Conservation (phyloP, 2,329 filamentous ascomycete species). For the Mariannaea sp. region DNA sequence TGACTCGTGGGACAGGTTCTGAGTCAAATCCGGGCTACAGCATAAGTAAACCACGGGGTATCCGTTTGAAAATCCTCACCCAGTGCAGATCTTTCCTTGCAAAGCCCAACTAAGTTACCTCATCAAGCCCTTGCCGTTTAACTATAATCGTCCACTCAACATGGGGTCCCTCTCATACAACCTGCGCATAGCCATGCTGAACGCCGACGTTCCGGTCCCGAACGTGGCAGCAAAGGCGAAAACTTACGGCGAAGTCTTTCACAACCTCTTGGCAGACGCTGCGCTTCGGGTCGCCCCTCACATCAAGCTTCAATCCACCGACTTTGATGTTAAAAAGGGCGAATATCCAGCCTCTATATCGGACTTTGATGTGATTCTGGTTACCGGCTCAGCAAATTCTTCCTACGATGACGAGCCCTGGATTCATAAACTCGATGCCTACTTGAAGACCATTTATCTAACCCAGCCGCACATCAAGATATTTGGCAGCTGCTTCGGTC, state of each 20-base stretch:
- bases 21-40: too few relatives aligned
- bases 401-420: slow-evolving; percentile 39
- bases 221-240: slow-evolving; percentile 17
- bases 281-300: slow-evolving; percentile 21
- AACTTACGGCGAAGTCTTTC: slow-evolving; percentile 31
- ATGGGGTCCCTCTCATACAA: slow-evolving; percentile 21
- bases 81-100: background rate
- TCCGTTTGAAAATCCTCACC: background rate
- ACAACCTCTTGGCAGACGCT: slow-evolving; percentile 22
- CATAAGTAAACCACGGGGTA: too few relatives aligned
- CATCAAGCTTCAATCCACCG: slow-evolving; percentile 32
- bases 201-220: slow-evolving; percentile 29
- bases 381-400: slow-evolving; percentile 45
- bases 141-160: background rate
- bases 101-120: background rate
- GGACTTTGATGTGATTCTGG: slow-evolving; percentile 44
- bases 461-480: slow-evolving; percentile 41
- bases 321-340: slow-evolving; percentile 43
- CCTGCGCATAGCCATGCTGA: slow-evolving; percentile 31
- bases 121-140: background rate
- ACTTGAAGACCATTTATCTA: slow-evolving; percentile 37
- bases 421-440: slow-evolving; percentile 28
- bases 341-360: slow-evolving; percentile 41
- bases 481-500: slow-evolving; percentile 51
- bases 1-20: background rate